Evolutionary conservation across 768 basidiomycete genomes (phyloP).

Genomic region (Leccinum olivaceopallidum): DNA sequence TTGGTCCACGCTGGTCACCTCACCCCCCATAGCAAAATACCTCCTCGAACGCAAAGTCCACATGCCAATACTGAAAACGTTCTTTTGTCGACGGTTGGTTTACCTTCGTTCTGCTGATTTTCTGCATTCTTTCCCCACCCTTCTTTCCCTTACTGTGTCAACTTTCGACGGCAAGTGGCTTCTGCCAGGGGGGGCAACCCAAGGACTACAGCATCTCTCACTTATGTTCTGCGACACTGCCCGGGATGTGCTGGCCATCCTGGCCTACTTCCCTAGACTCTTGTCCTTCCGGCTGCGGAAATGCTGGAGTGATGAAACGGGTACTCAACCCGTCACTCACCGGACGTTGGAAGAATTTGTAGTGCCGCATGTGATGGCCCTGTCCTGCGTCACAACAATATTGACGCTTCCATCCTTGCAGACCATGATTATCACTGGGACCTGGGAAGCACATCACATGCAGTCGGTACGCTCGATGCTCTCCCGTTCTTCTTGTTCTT

Average conservation of each 20-base stretch:
- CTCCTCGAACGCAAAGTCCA: not conserved
- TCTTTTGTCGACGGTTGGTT: not conserved
- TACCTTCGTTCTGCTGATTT: not conserved
- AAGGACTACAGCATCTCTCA: not conserved
- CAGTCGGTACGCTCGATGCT: not conserved
- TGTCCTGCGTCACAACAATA: not conserved
- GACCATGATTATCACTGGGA: not conserved
- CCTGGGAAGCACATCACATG: not conserved
- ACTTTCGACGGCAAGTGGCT: not conserved
- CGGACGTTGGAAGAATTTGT: not conserved
- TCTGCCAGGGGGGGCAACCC: not conserved
- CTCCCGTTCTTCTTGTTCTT: not conserved
- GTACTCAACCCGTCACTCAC: not conserved
- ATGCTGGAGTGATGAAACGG: not conserved
- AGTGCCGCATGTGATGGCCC: not conserved
- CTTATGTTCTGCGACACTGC: not conserved
- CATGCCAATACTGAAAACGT: not conserved
- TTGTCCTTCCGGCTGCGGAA: not conserved
- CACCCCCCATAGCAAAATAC: slow-evolving; percentile 1
- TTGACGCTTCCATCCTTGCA: not conserved
- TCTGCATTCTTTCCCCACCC: not conserved
- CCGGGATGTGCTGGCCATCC: not conserved
- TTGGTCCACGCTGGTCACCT: not conserved
- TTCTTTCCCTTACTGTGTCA: not conserved
- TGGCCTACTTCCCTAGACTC: not conserved